Percentiles rank a stretch among this genome's conserved stretches.
Conservation (phyloP, 495 filamentous ascomycete genomes). For the Poronia punctata region DNA sequence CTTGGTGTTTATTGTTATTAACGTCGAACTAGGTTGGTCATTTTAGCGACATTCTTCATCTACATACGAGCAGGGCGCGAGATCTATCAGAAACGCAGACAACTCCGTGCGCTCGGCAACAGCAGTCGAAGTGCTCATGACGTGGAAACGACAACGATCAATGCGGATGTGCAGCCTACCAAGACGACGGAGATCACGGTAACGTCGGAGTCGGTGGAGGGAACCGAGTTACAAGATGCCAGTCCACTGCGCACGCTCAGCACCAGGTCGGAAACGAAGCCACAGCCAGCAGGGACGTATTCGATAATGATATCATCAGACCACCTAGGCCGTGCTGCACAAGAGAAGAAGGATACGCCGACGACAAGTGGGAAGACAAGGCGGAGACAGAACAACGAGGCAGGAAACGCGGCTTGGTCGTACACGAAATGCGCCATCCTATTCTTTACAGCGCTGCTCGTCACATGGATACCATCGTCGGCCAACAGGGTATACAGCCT, state of each 20-base stretch:
- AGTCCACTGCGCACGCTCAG: constrained; percentile 10
- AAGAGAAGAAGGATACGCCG: constrained; percentile 11
- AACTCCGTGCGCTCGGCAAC: constrained; percentile 37
- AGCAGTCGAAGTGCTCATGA: constrained; percentile 26
- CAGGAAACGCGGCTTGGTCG: constrained; percentile 57
- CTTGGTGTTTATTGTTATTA: constrained; percentile 5
- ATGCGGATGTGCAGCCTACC: constrained; percentile 43
- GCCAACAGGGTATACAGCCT: constrained; percentile 70
- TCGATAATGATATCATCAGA: constrained; percentile 42
- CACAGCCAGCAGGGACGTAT: constrained; percentile 27
- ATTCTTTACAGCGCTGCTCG: constrained; percentile 75
- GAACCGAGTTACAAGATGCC: no score
- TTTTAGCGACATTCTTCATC: constrained; percentile 62
- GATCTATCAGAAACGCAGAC: constrained; percentile 53
- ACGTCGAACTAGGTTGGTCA: constrained; percentile 45
- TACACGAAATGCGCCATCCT: constrained; percentile 79
- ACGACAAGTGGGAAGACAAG: constrained; percentile 18
- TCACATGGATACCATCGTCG: constrained; percentile 83
- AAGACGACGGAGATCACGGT: constrained; percentile 54
- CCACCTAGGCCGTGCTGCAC: constrained; percentile 13
- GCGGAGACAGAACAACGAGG: constrained; percentile 24
- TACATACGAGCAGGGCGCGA: constrained; percentile 65
- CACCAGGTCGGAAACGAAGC: constrained; percentile 16
- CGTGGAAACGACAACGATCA: constrained; percentile 37
- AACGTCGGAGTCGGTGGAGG: constrained; percentile 35